Evolutionary conservation across 805 yeast species (phyloP).

Genomic region (baker's yeast (Saccharomyces cerevisiae)): DNA sequence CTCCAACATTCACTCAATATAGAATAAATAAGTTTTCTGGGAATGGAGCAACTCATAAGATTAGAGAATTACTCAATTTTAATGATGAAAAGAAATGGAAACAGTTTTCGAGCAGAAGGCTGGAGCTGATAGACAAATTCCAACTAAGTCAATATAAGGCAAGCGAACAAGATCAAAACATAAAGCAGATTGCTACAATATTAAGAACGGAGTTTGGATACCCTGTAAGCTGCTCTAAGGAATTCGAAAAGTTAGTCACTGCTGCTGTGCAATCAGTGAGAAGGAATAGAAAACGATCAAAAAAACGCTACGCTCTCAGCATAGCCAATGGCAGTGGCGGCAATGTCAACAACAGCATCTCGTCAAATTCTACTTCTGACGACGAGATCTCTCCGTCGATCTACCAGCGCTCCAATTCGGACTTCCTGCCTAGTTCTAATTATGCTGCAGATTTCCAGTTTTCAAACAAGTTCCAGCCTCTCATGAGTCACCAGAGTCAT

Average conservation of each 20-base stretch:
- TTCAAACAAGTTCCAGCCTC: neutral
- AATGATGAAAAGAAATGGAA: slow-evolving; percentile 82
- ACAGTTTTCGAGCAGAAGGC: slow-evolving; percentile 77
- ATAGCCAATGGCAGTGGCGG: slow-evolving; percentile 4
- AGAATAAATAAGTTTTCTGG: slow-evolving; percentile 16
- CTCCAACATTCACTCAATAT: neutral
- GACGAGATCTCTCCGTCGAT: neutral
- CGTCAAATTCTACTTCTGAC: slow-evolving; percentile 2
- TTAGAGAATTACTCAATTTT: slow-evolving; percentile 53
- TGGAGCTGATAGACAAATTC: slow-evolving; percentile 78
- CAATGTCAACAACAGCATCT: slow-evolving; percentile 5
- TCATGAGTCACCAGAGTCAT: neutral
- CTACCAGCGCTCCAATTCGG: slow-evolving; percentile 2
- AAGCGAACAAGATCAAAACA: slow-evolving; percentile 82
- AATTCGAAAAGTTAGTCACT: slow-evolving; percentile 82
- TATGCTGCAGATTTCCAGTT: neutral
- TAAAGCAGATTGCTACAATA: slow-evolving; percentile 67
- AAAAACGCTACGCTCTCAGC: slow-evolving; percentile 24
- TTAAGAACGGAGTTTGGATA: slow-evolving; percentile 73
- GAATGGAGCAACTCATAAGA: slow-evolving; percentile 36
- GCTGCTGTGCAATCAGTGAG: slow-evolving; percentile 93
- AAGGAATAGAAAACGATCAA: slow-evolving; percentile 69
- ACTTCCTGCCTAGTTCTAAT: neutral
- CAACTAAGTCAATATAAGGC: slow-evolving; percentile 63
- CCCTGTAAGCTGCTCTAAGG: slow-evolving; percentile 47